phyloP scores from a whole-genome alignment of 2,329 filamentous ascomycete species.

The Setomelanomma holmii region DNA sequence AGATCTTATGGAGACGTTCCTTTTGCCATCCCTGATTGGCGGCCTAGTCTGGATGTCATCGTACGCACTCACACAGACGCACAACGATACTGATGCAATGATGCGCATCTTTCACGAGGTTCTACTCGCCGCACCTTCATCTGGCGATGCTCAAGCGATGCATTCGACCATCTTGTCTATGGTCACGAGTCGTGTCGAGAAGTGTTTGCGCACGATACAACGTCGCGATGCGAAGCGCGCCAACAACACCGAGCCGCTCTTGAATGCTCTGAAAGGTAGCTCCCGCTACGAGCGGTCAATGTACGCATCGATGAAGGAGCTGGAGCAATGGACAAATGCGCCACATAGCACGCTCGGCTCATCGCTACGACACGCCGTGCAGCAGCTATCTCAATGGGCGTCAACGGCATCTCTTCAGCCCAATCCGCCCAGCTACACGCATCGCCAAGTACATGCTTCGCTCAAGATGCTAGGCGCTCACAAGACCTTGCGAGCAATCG shows the following conservation, averaged over 20 bases:
- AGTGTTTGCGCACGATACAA: conserved; percentile 71
- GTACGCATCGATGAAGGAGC: conserved; percentile 68
- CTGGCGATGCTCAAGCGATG: conserved; percentile 74
- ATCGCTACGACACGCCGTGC: conserved; percentile 67
- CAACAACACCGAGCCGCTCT: conserved; percentile 71
- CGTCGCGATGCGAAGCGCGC: conserved; percentile 70
- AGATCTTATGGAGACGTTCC: conserved; percentile 80
- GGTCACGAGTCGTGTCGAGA: conserved; percentile 72
- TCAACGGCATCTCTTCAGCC: conserved; percentile 58
- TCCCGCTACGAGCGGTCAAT: conserved; percentile 66
- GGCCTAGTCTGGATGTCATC: conserved; percentile 75
- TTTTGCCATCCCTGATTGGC: conserved; percentile 78
- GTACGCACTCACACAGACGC: conserved; percentile 71
- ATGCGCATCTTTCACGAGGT: conserved; percentile 77
- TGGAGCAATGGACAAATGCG: conserved; percentile 70
- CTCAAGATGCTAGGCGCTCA: conserved; percentile 68
- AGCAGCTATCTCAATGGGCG: conserved; percentile 72
- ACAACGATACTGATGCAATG: conserved; percentile 70
- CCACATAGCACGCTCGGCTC: conserved; percentile 63
- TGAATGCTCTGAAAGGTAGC: conserved; percentile 68
- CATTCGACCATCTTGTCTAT: conserved; percentile 75
- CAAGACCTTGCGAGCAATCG: conserved; percentile 65
- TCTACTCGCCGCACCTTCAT: conserved; percentile 72
- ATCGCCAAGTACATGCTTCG: conserved; percentile 71
- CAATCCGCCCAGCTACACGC: conserved; percentile 71